Conservation (phyloP, 106 monocot genomes). For the Phalaenopsis aphrodite region DNA sequence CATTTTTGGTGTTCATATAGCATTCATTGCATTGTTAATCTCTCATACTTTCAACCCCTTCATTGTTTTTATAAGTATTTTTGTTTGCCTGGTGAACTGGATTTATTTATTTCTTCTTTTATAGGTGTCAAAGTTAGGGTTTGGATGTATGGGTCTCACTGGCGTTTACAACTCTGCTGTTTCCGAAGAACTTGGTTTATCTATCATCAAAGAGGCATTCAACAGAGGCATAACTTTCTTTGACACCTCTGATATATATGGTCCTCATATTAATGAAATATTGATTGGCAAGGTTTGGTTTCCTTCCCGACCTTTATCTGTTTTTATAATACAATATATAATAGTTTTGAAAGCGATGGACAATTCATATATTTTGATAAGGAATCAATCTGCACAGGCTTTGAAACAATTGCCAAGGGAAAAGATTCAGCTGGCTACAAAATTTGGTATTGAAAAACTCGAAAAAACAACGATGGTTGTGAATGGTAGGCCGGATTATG, state of each 20-base stretch:
- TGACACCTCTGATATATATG: slow-evolving; percentile 73
- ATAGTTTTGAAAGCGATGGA: neutral
- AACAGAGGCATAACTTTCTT: slow-evolving; percentile 73
- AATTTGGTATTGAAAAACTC: slow-evolving; percentile 28
- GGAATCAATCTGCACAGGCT: slow-evolving; percentile 8
- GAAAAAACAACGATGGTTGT: neutral
- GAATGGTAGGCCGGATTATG: slow-evolving; percentile 47
- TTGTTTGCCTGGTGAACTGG: too few relatives aligned
- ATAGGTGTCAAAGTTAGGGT: slow-evolving; percentile 79
- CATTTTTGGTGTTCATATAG: too few relatives aligned
- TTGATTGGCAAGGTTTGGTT: slow-evolving; percentile 60
- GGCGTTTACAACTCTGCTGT: slow-evolving; percentile 62
- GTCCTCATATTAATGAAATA: slow-evolving; percentile 60
- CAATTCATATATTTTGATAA: neutral
- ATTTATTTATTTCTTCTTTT: neutral
- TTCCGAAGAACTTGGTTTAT: slow-evolving; percentile 41
- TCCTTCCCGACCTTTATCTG: neutral
- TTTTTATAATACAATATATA: neutral
- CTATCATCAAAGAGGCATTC: slow-evolving; percentile 70
- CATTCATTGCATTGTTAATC: too few relatives aligned
- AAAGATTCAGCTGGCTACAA: slow-evolving; percentile 26
- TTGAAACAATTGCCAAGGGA: slow-evolving; percentile 48
- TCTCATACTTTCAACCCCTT: too few relatives aligned
- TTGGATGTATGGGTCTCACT: slow-evolving; percentile 82
- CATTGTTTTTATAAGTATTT: too few relatives aligned